A percentile compares a stretch with the other conserved stretches of the same genome.
Conservation (phyloP, 257 asterid species). For the Ocimum tenuiflorum region DNA sequence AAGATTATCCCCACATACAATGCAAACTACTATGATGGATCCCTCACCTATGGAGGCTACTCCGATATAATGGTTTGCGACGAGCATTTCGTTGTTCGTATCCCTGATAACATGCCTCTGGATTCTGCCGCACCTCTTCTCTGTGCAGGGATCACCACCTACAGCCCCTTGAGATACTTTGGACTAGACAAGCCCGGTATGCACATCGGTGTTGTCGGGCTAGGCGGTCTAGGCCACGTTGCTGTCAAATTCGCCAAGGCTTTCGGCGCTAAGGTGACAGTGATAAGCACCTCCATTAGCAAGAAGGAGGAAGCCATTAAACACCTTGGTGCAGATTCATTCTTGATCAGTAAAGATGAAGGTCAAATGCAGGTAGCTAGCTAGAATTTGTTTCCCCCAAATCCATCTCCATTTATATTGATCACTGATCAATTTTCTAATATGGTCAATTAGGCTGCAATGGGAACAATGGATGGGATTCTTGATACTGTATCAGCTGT, state of each 20-base stretch:
- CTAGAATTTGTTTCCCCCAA: no score
- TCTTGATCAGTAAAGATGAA: conserved; percentile 16
- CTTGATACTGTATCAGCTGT: conserved; percentile 37
- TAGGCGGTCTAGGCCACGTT: conserved; percentile 43
- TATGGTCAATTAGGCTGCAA: conserved; percentile 25
- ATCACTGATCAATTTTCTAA: no score
- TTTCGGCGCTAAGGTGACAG: conserved; percentile 33
- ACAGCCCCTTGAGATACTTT: conserved; percentile 31
- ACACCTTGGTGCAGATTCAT: conserved; percentile 30
- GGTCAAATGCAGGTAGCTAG: neutral
- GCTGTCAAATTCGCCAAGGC: conserved; percentile 39
- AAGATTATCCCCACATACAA: conserved; percentile 12
- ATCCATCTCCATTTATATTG: no score
- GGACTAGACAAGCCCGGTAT: conserved; percentile 38
- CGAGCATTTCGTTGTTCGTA: conserved; percentile 32
- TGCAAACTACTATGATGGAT: conserved; percentile 13
- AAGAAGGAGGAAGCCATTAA: conserved; percentile 35
- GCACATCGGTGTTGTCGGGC: conserved; percentile 36
- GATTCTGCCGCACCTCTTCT: conserved; percentile 35
- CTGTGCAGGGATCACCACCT: conserved; percentile 44
- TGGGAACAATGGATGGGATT: conserved; percentile 34
- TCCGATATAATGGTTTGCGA: conserved; percentile 33
- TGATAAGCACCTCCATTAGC: conserved; percentile 26
- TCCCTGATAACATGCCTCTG: conserved; percentile 34
- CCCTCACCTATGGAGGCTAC: conserved; percentile 40